phyloP scores from a whole-genome alignment of 225 moss, liverwort and hornwort genomes.

The Anthoceros angustus region DNA sequence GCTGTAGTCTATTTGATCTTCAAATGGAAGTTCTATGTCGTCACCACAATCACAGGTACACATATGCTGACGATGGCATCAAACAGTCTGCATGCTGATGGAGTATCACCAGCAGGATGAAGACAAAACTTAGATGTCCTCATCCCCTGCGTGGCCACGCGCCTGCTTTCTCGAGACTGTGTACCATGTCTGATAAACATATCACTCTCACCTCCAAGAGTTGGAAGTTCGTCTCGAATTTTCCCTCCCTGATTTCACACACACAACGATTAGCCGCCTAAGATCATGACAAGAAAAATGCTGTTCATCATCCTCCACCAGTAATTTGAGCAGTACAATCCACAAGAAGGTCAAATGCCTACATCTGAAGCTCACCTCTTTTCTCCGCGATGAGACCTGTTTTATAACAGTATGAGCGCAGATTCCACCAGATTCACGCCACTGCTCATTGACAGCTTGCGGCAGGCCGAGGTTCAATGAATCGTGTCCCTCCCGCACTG shows the following conservation, averaged over 20 bases:
- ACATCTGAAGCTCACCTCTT: neutral
- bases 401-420: no score
- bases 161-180: neutral
- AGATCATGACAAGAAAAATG: neutral
- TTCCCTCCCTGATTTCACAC: neutral
- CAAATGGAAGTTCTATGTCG: conserved; percentile 49
- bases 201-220: neutral
- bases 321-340: neutral
- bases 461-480: no score
- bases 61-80: conserved; percentile 57
- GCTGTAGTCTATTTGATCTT: conserved; percentile 48
- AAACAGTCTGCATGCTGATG: conserved; percentile 51
- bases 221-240: neutral
- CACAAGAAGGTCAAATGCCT: neutral
- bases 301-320: neutral
- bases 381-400: no score
- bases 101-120: conserved; percentile 59
- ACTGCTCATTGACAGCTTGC: no score
- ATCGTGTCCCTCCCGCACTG: no score
- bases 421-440: no score
- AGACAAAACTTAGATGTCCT: conserved; percentile 52
- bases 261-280: neutral
- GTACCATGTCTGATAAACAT: conserved; percentile 3
- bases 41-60: conserved; percentile 52
- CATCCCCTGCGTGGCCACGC: conserved; percentile 33